Evolutionary conservation across 1,284 basidiomycete species (phyloP), one percentile per base, ranked within the genome.

Genomic region (Cryptococcus maquisensis): DNA sequence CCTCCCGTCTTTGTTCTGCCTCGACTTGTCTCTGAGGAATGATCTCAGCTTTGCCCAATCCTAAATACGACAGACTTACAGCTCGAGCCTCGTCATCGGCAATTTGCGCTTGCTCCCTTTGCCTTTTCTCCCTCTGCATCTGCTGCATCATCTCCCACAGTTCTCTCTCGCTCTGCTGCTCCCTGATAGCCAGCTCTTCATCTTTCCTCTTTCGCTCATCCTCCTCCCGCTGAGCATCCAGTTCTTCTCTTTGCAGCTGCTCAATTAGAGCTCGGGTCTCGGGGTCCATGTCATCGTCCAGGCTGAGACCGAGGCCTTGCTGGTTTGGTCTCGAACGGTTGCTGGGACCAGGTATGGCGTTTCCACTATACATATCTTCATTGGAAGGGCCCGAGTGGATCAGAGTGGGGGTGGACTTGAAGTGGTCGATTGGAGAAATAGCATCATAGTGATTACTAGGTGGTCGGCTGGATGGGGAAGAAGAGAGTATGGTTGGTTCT

Each of bases 131-230:
- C 41, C 55, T 45, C 47, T 63, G 48, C 46, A 65, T 52, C 43
- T 56, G 52, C 51, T 69, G 68, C 59, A 68, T 65, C 46, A 60
- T 57, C 52, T 66, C 60, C 70, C 70, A 74, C 9, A 68, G 61
- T 36, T 70, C 71, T 40, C 72, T 65, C 54, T 77, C 75, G 35
- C 61, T 64, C 47, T 72, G 69, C 57, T 77, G 75, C 46, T 72
- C 71, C 39, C 62, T 60, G 47, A 68, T 56, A 2, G 75, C 75
- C 2, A 73, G 50, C 41, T 65, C 61, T 49, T 68, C 64, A 51
- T 76, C 75, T 15, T 56, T 54, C n/a, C 56, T 51, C 41, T 64
- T 38, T 13, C 46, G 38, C 6, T 55, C 64, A 20, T 62, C 61
- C 28, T 66, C 61, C n/a, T 57, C 55, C 26, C 59, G 47, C 35